These are phyloP conservation scores for Acanthamoeba culbertsoni DNA, from an alignment of 208 protist genomes.

Conservation along the genomic window DNA sequence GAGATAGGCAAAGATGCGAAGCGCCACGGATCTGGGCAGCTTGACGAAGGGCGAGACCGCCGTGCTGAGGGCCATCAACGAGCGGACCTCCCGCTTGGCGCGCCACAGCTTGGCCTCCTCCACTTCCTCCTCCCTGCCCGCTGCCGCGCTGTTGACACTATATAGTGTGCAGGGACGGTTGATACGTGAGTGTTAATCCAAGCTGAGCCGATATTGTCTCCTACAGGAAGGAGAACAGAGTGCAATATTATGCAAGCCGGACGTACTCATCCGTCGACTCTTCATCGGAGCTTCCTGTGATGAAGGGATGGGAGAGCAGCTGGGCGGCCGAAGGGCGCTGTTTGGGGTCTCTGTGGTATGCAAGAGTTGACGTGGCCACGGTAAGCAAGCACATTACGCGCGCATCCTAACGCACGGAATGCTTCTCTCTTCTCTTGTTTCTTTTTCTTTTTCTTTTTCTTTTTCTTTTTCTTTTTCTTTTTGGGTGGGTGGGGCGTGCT, in stretches of 20 bases:
- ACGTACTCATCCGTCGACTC: neutral
- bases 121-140: neutral
- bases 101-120: neutral
- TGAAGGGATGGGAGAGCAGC: slow-evolving; percentile 65
- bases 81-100: slow-evolving; percentile 44
- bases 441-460: too few relatives aligned
- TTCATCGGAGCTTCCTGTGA: neutral
- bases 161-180: too few relatives aligned
- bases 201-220: too few relatives aligned
- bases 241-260: too few relatives aligned
- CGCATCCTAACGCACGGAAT: too few relatives aligned
- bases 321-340: slow-evolving; percentile 69
- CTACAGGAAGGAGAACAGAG: too few relatives aligned
- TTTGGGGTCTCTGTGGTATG: slow-evolving; percentile 64
- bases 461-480: too few relatives aligned
- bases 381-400: too few relatives aligned
- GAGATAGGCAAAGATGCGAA: slow-evolving; percentile 19
- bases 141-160: neutral
- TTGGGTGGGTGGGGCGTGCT: neutral
- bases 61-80: neutral
- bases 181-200: too few relatives aligned
- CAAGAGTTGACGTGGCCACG: neutral
- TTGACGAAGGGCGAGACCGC: neutral
- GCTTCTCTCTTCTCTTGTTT: too few relatives aligned
- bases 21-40: neutral